phyloP scores from a whole-genome alignment of 345 rosid species.

The Populus simonii region DNA sequence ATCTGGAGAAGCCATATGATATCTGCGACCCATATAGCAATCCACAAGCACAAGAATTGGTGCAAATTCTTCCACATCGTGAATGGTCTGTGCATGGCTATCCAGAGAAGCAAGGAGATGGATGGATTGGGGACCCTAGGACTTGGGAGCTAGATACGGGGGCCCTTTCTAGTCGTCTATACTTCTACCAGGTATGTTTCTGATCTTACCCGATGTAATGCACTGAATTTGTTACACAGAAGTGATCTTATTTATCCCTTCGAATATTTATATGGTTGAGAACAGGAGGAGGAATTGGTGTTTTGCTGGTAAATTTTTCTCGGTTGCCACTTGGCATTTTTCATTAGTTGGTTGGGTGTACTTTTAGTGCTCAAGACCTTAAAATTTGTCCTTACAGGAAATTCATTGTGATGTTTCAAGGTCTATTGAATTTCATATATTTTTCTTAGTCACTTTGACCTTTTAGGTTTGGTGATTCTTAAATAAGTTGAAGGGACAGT shows the following conservation, averaged over 20 bases:
- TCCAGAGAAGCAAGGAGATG: conserved; percentile 28
- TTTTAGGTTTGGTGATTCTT: no score
- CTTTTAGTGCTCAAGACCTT: no score
- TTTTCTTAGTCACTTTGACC: no score
- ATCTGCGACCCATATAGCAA: conserved; percentile 32
- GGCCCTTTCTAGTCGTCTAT: conserved; percentile 22
- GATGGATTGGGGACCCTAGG: conserved; percentile 24
- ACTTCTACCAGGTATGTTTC: conserved; percentile 21
- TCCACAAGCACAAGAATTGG: conserved; percentile 28
- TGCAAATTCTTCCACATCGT: conserved; percentile 26
- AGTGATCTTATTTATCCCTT: background rate
- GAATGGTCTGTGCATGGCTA: conserved; percentile 29
- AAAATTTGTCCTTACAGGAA: no score
- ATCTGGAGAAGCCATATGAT: conserved; percentile 20
- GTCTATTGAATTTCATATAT: no score
- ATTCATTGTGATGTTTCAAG: no score
- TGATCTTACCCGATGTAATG: background rate
- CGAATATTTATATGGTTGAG: no score
- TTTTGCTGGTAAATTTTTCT: no score
- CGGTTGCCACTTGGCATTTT: no score
- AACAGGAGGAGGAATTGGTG: no score
- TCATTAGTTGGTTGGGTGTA: no score
- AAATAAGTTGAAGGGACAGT: no score
- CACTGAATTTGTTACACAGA: background rate
- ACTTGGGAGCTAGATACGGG: conserved; percentile 30